These are phyloP conservation scores for Marvania coccoides DNA, from an alignment of 139 green algal genomes.

Conservation along the genomic window DNA sequence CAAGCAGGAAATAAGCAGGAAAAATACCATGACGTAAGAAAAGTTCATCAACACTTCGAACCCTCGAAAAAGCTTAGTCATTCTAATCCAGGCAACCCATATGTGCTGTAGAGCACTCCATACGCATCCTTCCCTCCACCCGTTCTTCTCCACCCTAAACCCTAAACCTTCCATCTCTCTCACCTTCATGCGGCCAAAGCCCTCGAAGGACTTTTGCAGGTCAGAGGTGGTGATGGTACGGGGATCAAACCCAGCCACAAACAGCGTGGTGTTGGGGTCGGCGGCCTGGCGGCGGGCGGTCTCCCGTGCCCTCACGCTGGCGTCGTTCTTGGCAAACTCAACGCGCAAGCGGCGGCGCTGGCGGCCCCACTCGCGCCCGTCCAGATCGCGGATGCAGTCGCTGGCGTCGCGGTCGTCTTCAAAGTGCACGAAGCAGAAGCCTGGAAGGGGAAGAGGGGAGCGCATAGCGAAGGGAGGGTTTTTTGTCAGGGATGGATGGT, in stretches of 20 bases:
- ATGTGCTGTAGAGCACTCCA: no score
- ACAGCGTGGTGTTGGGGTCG: conserved; percentile 64
- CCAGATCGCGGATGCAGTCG: conserved; percentile 48
- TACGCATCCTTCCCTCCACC: conserved; percentile 33
- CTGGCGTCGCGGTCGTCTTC: conserved; percentile 50
- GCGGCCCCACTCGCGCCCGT: conserved; percentile 58
- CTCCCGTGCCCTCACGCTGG: conserved; percentile 30
- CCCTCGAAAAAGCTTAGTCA: no score
- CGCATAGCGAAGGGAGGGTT: not conserved
- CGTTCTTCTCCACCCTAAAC: not conserved
- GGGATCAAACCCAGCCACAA: conserved; percentile 72
- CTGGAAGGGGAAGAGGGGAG: not conserved
- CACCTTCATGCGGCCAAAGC: conserved; percentile 30
- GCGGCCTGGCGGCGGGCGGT: conserved; percentile 18
- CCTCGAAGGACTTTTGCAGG: conserved; percentile 60
- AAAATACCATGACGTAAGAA: no score
- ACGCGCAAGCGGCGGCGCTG: conserved; percentile 46
- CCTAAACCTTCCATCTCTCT: no score
- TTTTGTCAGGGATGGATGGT: not conserved
- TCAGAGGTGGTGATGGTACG: conserved; percentile 46
- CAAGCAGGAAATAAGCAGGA: no score
- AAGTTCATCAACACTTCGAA: no score
- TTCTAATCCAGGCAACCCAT: no score
- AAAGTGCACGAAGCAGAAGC: conserved; percentile 66
- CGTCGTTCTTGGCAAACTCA: conserved; percentile 67